phyloP scores from a whole-genome alignment of 306 rosid genomes.

The Cicer pinnatifidum region DNA sequence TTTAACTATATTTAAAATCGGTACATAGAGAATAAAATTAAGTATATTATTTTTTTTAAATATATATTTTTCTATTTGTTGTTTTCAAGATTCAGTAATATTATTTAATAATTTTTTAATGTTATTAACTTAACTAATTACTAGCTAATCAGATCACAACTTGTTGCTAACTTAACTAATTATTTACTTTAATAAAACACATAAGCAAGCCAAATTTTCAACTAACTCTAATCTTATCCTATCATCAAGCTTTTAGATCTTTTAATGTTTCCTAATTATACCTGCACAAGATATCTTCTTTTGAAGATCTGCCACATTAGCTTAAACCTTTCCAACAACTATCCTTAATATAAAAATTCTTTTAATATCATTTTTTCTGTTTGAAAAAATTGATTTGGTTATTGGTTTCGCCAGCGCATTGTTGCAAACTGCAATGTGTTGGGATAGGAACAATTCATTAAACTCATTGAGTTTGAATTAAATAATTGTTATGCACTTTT shows the following conservation, averaged over 20 bases:
- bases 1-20: too few relatives aligned
- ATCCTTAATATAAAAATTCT: slow-evolving; percentile 17
- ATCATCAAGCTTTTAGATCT: slow-evolving; percentile 31
- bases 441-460: slow-evolving; percentile 31
- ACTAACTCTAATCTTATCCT: slow-evolving; percentile 14
- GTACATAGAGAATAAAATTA: too few relatives aligned
- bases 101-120: too few relatives aligned
- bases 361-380: neutral
- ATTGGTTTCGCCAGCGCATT: neutral
- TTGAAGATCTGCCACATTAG: slow-evolving; percentile 1
- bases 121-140: too few relatives aligned
- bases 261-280: neutral
- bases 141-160: too few relatives aligned
- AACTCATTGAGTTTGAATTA: slow-evolving; percentile 36
- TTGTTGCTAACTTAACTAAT: slow-evolving; percentile 24
- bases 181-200: slow-evolving; percentile 25
- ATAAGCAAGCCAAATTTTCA: slow-evolving; percentile 22
- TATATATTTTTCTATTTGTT: too few relatives aligned
- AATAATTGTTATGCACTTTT: slow-evolving; percentile 1
- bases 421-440: neutral
- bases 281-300: neutral
- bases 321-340: slow-evolving; percentile 14
- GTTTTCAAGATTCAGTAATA: too few relatives aligned
- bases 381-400: slow-evolving; percentile 32
- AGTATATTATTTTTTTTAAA: too few relatives aligned